Evolutionary conservation across 768 basidiomycete genomes (phyloP), one percentile per base, ranked within the genome.

Genomic region (Suillus bovinus): DNA sequence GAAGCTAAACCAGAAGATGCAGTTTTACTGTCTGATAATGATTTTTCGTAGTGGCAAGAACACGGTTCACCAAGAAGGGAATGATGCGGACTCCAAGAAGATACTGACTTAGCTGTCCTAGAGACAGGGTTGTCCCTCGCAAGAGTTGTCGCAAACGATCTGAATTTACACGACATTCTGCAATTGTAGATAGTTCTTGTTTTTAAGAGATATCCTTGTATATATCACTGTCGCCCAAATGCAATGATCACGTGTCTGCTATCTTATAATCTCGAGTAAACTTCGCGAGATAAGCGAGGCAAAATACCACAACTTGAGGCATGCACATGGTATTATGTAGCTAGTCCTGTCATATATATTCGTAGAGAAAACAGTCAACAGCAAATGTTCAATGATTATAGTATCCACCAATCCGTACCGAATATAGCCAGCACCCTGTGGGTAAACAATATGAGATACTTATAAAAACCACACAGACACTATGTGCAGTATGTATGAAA

Each of bases 381-480:
- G 29, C 16, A 36, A n/a, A 7, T 47, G 46, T 47, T 46, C 52
- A 54, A 24, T 46, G n/a, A 46, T 50, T 27, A 60, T 60, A 13
- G 46, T 46, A 46, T 33, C 58, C 22, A 59, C 44, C 42, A 13
- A 31, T 10, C 16, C 11, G 24, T 55, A 38, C 36, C 59, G 38
- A 24, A 22, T 36, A 49, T 49, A 36, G 58, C n/a, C 42, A 31
- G 33, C 16, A 50, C 46, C 44, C 39, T 27, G 22, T 31, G 53
- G 33, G 62, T 36, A 38, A 58, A 61, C 13, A 47, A n/a, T 17
- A 36, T 58, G 61, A 47, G 44, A 66, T 22, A 57, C 34, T 52
- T 34, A 6, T 63, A 60, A 59, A 62, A 74, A 68, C 22, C 69
- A 72, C 70, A 70, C 68, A 69, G 69, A 70, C 72, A 79, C 70